Conservation (phyloP, 371 early-diverging fungal genomes). For the Syncephalastrum sp. region DNA sequence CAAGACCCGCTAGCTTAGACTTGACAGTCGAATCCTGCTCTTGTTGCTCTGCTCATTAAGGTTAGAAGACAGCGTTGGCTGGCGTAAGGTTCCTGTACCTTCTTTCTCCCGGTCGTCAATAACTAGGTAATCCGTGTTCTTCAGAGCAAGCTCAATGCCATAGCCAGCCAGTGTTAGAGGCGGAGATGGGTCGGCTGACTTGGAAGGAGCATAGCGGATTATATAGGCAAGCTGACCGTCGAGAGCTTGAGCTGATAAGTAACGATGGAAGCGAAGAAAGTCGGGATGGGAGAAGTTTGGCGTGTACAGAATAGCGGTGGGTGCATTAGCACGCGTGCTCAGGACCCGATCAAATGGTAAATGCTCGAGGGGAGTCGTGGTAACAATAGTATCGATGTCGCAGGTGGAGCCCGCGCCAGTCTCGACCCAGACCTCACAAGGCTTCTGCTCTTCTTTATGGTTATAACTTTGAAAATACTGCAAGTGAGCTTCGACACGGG, state of each 20-base stretch:
- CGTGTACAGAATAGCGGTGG: constrained; percentile 51
- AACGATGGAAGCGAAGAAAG: constrained; percentile 41
- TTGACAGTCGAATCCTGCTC: constrained; percentile 14
- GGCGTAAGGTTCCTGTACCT: constrained; percentile 11
- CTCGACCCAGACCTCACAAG: constrained; percentile 45
- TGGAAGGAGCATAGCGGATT: constrained; percentile 56
- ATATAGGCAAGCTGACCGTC: constrained; percentile 39
- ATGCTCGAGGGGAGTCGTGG: constrained; percentile 11
- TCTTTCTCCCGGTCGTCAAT: constrained; percentile 81
- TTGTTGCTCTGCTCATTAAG: not conserved
- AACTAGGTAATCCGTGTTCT: constrained; percentile 93
- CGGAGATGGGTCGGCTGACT: not conserved
- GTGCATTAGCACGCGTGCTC: constrained; percentile 2
- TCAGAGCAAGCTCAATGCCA: constrained; percentile 89
- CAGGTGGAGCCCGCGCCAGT: too few species aligned
- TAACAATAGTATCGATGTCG: too few species aligned
- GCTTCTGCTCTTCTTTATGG: constrained; percentile 33
- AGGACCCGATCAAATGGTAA: constrained; percentile 43
- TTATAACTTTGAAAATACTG: constrained; percentile 72
- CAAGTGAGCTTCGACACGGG: constrained; percentile 77
- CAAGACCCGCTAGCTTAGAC: constrained; percentile 22
- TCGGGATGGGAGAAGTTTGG: constrained; percentile 33
- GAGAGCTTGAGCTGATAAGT: constrained; percentile 28
- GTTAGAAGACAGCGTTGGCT: not conserved
- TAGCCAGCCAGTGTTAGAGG: constrained; percentile 78